A percentile compares a stretch with the other conserved stretches of the same genome.
phyloP scores from a whole-genome alignment of 331 rosid genomes.

The Telfairia occidentalis region DNA sequence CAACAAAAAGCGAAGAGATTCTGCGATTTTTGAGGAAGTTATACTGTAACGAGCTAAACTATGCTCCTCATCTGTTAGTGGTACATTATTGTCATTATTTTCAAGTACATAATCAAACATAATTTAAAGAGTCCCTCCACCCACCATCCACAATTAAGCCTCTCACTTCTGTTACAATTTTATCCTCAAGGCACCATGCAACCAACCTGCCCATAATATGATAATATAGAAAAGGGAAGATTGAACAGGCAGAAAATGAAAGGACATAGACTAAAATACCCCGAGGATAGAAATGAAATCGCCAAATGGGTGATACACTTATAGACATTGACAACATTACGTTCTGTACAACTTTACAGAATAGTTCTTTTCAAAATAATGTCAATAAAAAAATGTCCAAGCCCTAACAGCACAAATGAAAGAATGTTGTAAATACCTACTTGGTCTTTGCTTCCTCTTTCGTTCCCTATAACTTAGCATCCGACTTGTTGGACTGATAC shows the following conservation, averaged over 20 bases:
- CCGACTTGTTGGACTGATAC: slow-evolving; percentile 36
- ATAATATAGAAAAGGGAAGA: neutral
- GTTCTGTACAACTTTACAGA: slow-evolving; percentile 6
- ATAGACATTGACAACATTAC: neutral
- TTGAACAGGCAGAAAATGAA: neutral
- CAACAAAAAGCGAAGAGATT: too few relatives aligned
- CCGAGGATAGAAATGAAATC: neutral
- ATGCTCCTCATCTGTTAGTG: too few relatives aligned
- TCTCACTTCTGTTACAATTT: neutral
- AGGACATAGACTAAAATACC: neutral
- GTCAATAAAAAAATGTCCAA: neutral
- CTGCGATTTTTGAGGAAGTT: too few relatives aligned
- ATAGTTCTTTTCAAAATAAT: neutral
- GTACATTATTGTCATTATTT: too few relatives aligned
- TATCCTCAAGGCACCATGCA: neutral
- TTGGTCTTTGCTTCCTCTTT: neutral
- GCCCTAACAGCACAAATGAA: neutral
- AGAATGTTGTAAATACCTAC: slow-evolving; percentile 5
- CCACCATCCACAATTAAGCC: too few relatives aligned
- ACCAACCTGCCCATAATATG: neutral
- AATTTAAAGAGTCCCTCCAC: too few relatives aligned
- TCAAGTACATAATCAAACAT: too few relatives aligned
- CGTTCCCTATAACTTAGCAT: slow-evolving; percentile 8
- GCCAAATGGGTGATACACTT: neutral
- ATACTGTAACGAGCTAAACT: too few relatives aligned